Evolutionary conservation across 192 early-diverging fungal genomes (phyloP).

Genomic region (Linnemannia exigua): DNA sequence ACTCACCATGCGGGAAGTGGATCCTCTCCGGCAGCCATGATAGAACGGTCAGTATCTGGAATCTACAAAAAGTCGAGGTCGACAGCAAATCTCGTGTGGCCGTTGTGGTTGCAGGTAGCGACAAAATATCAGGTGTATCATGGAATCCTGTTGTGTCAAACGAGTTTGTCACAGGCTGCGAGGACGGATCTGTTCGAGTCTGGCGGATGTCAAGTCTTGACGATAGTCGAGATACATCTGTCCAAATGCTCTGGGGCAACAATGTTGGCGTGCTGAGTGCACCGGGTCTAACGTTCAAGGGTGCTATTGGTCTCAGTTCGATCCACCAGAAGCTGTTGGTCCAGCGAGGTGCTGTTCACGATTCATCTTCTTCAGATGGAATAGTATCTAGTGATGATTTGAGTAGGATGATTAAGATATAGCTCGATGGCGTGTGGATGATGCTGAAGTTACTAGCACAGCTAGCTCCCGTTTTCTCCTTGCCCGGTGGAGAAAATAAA

Average conservation of each 20-base stretch:
- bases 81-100: background rate
- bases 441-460: too few species aligned
- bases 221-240: background rate
- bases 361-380: too few species aligned
- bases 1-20: background rate
- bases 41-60: background rate
- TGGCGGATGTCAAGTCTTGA: background rate
- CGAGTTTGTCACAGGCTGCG: background rate
- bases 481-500: too few species aligned
- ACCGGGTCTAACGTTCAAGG: background rate
- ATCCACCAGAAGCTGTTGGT: background rate
- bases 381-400: too few species aligned
- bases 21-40: background rate
- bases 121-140: background rate
- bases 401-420: too few species aligned
- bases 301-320: background rate
- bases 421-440: too few species aligned
- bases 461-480: too few species aligned
- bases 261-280: background rate
- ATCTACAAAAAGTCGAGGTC: background rate
- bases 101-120: too few species aligned
- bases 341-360: background rate
- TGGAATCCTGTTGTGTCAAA: background rate
- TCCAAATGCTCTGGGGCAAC: background rate
- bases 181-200: background rate